These are phyloP conservation scores for Chrysochromulina parva DNA, from an alignment of 78 protist species.

Conservation along the genomic window DNA sequence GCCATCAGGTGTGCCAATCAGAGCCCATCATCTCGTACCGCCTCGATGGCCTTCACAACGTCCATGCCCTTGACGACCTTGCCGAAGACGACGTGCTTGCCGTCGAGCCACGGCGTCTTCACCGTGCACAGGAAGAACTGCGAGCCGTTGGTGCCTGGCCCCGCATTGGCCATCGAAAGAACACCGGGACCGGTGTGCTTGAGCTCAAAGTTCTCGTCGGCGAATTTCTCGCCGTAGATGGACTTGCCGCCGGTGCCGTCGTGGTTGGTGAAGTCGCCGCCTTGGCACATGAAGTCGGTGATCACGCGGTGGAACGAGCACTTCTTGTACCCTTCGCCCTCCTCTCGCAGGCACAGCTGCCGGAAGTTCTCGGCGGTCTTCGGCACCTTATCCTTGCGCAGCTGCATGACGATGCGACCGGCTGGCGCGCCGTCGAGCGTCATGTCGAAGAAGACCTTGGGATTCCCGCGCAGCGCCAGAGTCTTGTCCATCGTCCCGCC, in stretches of 20 bases:
- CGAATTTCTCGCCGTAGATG: conserved; percentile 86
- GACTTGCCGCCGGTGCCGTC: conserved; percentile 97
- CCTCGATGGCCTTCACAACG: conserved; percentile 33
- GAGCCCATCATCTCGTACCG: conserved; percentile 28
- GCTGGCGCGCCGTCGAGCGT: conserved; percentile 24
- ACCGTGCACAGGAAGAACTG: conserved; percentile 83
- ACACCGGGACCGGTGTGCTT: conserved; percentile 47
- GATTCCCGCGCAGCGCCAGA: background rate
- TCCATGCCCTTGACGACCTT: conserved; percentile 61
- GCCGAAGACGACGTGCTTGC: conserved; percentile 85
- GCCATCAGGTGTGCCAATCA: no score
- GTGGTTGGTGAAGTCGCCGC: conserved; percentile 93
- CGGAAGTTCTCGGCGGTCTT: conserved; percentile 47
- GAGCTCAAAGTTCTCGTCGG: conserved; percentile 70
- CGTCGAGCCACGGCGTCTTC: conserved; percentile 48
- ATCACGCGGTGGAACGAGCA: conserved; percentile 62
- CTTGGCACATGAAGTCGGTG: conserved; percentile 65
- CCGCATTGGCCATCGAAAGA: conserved; percentile 73
- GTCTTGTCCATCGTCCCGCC: conserved; percentile 11
- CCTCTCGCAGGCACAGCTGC: conserved; percentile 83
- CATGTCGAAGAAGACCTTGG: conserved; percentile 31
- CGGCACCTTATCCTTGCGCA: background rate
- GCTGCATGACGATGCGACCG: conserved; percentile 23
- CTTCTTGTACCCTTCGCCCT: conserved; percentile 58
- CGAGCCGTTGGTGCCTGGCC: conserved; percentile 76